Conservation (phyloP, 1,284 basidiomycete genomes). For the Garcileccinum viscosum region DNA sequence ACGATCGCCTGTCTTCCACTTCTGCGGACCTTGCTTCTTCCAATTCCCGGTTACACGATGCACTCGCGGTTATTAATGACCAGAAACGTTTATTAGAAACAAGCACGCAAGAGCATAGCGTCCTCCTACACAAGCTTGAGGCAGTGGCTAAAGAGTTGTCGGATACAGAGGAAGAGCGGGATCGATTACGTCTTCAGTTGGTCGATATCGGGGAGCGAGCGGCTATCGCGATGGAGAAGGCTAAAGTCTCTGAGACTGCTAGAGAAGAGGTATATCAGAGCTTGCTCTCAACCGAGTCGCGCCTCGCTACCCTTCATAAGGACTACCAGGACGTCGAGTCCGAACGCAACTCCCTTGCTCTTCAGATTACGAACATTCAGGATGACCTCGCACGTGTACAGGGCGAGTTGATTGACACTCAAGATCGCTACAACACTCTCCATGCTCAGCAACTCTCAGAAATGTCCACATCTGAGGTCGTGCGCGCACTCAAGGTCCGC, state of each 20-base stretch:
- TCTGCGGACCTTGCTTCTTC: slow-evolving; percentile 21
- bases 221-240: slow-evolving; percentile 36
- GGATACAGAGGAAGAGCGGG: slow-evolving; percentile 25
- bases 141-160: slow-evolving; percentile 22
- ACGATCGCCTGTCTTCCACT: slow-evolving; percentile 19
- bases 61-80: slow-evolving; percentile 22
- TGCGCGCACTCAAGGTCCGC: slow-evolving; percentile 61
- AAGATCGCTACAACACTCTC: slow-evolving; percentile 62
- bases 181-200: slow-evolving; percentile 22
- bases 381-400: slow-evolving; percentile 58
- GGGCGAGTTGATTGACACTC: slow-evolving; percentile 58
- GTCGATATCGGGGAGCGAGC: slow-evolving; percentile 39
- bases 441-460: slow-evolving; percentile 67
- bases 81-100: slow-evolving; percentile 16
- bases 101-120: slow-evolving; percentile 14
- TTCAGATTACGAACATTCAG: slow-evolving; percentile 68
- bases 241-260: slow-evolving; percentile 39
- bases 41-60: slow-evolving; percentile 22
- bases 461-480: slow-evolving; percentile 62
- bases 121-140: slow-evolving; percentile 25
- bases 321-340: slow-evolving; percentile 61
- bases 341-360: slow-evolving; percentile 63
- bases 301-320: slow-evolving; percentile 48
- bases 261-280: slow-evolving; percentile 45
- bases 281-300: slow-evolving; percentile 27